phyloP scores from a whole-genome alignment of 495 filamentous ascomycete species.

The Jackrogersella minutella region DNA sequence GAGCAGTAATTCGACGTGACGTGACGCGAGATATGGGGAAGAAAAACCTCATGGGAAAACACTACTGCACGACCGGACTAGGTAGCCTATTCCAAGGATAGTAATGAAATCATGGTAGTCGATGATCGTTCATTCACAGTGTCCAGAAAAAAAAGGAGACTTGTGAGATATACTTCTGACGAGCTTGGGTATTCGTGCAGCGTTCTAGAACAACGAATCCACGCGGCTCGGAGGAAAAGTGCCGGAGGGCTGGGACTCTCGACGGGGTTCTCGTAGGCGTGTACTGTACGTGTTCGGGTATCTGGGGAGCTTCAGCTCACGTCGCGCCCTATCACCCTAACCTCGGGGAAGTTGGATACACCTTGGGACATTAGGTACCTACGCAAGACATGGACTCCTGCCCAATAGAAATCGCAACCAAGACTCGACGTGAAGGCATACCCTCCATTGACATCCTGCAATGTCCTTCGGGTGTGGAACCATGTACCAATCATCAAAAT shows the following conservation, averaged over 20 bases:
- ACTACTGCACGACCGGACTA: slow-evolving; percentile 29
- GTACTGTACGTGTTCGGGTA: slow-evolving; percentile 5
- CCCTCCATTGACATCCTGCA: slow-evolving; percentile 13
- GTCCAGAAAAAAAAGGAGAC: slow-evolving; percentile 2
- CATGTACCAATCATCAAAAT: slow-evolving; percentile 2
- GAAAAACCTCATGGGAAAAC: not conserved
- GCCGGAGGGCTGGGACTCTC: slow-evolving; percentile 6
- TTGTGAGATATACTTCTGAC: not conserved
- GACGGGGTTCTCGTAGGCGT: not conserved
- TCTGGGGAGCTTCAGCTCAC: slow-evolving; percentile 6
- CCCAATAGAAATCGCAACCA: slow-evolving; percentile 6
- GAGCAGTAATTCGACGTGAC: slow-evolving; percentile 6
- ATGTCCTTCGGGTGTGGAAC: not conserved
- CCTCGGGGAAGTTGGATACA: slow-evolving; percentile 1
- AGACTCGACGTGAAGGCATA: slow-evolving; percentile 5
- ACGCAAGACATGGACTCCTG: not conserved
- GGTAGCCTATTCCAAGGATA: slow-evolving; percentile 16
- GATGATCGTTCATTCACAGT: slow-evolving; percentile 29
- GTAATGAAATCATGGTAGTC: slow-evolving; percentile 9
- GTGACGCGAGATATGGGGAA: slow-evolving; percentile 3
- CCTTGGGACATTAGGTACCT: not conserved
- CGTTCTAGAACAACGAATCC: slow-evolving; percentile 8
- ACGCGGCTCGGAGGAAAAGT: slow-evolving; percentile 11
- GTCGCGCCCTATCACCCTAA: not conserved
- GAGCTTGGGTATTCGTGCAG: slow-evolving; percentile 9